These are phyloP conservation scores for Neonectria ditissima DNA, from an alignment of 2,329 filamentous ascomycete species.

Conservation along the genomic window DNA sequence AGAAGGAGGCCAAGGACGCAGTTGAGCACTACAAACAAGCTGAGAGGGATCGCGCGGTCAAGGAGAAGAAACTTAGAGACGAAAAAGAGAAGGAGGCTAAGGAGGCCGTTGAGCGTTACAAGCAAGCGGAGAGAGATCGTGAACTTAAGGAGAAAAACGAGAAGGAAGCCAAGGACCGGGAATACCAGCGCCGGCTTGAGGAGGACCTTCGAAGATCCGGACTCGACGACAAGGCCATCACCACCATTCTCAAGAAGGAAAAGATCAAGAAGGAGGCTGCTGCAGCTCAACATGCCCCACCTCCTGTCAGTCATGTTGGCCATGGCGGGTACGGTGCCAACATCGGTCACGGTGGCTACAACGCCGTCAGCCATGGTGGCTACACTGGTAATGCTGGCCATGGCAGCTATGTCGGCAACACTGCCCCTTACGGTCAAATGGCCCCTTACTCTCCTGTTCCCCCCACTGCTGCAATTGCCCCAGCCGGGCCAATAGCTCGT, in stretches of 20 bases:
- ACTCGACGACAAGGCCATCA: conserved; percentile 68
- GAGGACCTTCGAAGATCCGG: conserved; percentile 70
- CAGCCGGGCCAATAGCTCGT: conserved; percentile 43
- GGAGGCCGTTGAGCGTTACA: conserved; percentile 63
- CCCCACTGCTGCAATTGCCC: background rate
- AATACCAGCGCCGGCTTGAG: conserved; percentile 67
- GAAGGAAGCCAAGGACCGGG: conserved; percentile 54
- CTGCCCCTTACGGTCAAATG: conserved; percentile 1
- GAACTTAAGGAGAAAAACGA: conserved; percentile 61
- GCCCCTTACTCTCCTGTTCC: background rate
- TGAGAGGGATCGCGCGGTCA: conserved; percentile 57
- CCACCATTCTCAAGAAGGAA: conserved; percentile 69
- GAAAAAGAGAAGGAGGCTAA: conserved; percentile 62
- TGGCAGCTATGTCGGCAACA: background rate
- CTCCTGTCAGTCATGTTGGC: conserved; percentile 13
- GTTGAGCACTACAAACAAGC: conserved; percentile 64
- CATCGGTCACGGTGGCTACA: background rate
- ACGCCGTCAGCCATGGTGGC: background rate
- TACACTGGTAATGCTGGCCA: conserved; percentile 4
- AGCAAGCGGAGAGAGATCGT: conserved; percentile 58
- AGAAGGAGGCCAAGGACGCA: conserved; percentile 63
- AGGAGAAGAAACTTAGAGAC: conserved; percentile 61
- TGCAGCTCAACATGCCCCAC: conserved; percentile 28
- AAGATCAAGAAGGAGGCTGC: conserved; percentile 53
- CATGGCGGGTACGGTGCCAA: conserved; percentile 24